Conservation (phyloP, 1,284 basidiomycete species). For the Melampsora americana region DNA sequence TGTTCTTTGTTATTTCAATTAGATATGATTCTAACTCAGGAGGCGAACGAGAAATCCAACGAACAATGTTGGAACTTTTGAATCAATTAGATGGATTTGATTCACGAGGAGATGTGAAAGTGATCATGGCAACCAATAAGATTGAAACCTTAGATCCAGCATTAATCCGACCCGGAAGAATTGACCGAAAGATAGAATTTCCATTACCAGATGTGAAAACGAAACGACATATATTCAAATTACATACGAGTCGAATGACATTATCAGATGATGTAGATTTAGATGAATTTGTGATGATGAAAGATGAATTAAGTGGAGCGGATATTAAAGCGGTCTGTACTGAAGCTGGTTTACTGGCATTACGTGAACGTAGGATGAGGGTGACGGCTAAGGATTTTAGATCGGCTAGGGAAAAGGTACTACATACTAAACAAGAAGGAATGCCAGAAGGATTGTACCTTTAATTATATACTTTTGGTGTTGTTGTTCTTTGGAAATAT, state of each 20-base stretch:
- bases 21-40: slow-evolving; percentile 58
- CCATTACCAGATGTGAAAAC: slow-evolving; percentile 77
- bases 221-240: slow-evolving; percentile 93
- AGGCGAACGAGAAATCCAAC: slow-evolving; percentile 57
- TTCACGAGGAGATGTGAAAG: slow-evolving; percentile 97
- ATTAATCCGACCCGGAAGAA: slow-evolving; percentile 93
- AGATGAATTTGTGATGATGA: slow-evolving; percentile 92
- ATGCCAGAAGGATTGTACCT: slow-evolving; percentile 59
- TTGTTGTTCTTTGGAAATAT: too few relatives aligned
- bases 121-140: slow-evolving; percentile 76
- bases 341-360: slow-evolving; percentile 88
- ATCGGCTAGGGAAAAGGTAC: slow-evolving; percentile 79
- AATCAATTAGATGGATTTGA: slow-evolving; percentile 95
- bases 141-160: slow-evolving; percentile 96
- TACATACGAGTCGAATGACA: slow-evolving; percentile 96
- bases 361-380: slow-evolving; percentile 92
- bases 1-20: background rate
- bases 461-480: slow-evolving; percentile 43
- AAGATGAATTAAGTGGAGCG: slow-evolving; percentile 93
- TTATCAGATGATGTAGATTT: slow-evolving; percentile 86
- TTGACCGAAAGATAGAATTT: slow-evolving; percentile 85
- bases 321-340: slow-evolving; percentile 97
- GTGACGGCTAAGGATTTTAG: slow-evolving; percentile 89
- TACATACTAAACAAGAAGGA: slow-evolving; percentile 91
- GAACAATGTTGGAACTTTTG: slow-evolving; percentile 56